Percentiles rank a stretch among this genome's conserved stretches.
Conservation (phyloP, 768 basidiomycete genomes). For the Neoboletus subvelutipes region DNA sequence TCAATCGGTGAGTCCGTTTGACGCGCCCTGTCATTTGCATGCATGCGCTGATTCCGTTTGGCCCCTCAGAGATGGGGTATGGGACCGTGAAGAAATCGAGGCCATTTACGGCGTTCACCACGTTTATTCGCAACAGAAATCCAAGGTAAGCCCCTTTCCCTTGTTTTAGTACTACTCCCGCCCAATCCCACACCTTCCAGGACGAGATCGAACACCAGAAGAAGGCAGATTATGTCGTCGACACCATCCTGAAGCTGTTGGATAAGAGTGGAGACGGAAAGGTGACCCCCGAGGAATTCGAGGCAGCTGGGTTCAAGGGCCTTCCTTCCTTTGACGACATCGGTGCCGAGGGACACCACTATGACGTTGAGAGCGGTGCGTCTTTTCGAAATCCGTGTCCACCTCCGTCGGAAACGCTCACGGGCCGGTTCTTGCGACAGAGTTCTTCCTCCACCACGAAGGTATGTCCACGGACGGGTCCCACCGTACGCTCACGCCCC, state of each 20-base stretch:
- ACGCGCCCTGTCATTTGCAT: not conserved
- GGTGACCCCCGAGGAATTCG: conserved; percentile 69
- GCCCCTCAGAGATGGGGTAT: conserved; percentile 65
- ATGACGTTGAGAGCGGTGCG: conserved; percentile 87
- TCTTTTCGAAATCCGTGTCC: conserved; percentile 1
- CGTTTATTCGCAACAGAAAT: conserved; percentile 80
- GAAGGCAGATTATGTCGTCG: conserved; percentile 79
- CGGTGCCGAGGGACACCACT: conserved; percentile 91
- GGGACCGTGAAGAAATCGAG: conserved; percentile 88
- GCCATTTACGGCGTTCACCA: conserved; percentile 97
- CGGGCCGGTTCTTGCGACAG: conserved; percentile 33
- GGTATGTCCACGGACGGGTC: conserved; percentile 44
- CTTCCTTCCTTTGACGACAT: conserved; percentile 81
- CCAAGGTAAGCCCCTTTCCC: conserved; percentile 45
- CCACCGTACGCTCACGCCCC: not conserved
- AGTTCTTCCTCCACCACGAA: conserved; percentile 98
- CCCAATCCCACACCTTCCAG: conserved; percentile 30
- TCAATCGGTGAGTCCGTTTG: conserved; percentile 60
- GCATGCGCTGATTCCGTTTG: not conserved
- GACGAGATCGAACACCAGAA: conserved; percentile 76
- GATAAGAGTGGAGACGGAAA: conserved; percentile 77
- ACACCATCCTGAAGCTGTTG: conserved; percentile 62
- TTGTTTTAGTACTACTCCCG: not conserved
- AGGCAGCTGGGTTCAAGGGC: conserved; percentile 66
- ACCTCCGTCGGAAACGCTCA: not conserved